Conservation (phyloP, 1,284 basidiomycete genomes). For the Cutaneotrichosporon sp. region DNA sequence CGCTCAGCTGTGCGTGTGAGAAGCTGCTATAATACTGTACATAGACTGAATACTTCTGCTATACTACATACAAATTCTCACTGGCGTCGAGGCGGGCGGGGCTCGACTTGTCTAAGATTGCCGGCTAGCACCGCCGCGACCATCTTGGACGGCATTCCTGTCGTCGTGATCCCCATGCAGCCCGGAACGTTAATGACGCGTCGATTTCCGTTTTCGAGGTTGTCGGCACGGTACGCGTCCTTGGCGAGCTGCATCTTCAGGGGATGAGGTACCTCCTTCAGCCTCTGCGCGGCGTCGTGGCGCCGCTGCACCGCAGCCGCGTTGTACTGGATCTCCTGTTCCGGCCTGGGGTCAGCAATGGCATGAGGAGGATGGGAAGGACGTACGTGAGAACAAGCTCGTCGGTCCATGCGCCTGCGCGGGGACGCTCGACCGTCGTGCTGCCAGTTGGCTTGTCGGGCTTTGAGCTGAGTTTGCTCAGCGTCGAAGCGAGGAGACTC, state of each 20-base stretch:
- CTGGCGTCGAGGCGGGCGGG: too few relatives aligned
- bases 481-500: constrained; percentile 13
- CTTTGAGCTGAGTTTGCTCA: constrained; percentile 7
- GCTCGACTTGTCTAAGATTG: neutral
- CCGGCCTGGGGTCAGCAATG: constrained; percentile 12
- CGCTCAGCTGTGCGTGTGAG: too few relatives aligned
- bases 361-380: neutral
- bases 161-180: constrained; percentile 18
- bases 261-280: constrained; percentile 5
- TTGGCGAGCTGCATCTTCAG: constrained; percentile 29
- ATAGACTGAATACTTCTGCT: neutral
- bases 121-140: constrained; percentile 12
- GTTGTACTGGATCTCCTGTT: constrained; percentile 14
- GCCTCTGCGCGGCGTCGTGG: constrained; percentile 6
- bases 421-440: constrained; percentile 10
- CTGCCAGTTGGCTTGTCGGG: neutral
- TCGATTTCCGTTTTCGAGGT: neutral
- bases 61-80: too few relatives aligned
- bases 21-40: neutral
- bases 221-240: constrained; percentile 27
- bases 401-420: constrained; percentile 16
- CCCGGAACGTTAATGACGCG: constrained; percentile 9
- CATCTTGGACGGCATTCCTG: constrained; percentile 13
- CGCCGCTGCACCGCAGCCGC: constrained; percentile 2
- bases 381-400: constrained; percentile 20